phyloP scores from a whole-genome alignment of 371 early-diverging fungal species.

The Rhizopus stolonifer region DNA sequence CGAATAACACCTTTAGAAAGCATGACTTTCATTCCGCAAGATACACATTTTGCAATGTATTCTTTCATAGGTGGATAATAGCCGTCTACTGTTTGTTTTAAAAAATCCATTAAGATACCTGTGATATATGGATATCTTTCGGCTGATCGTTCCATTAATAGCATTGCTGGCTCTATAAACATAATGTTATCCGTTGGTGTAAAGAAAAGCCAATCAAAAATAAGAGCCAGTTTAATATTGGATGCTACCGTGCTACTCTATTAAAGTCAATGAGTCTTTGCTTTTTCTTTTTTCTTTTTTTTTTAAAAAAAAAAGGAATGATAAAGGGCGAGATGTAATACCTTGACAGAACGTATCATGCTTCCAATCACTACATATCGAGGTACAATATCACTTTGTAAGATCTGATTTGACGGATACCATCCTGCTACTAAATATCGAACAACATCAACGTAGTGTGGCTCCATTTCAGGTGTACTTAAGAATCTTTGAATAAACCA shows the following conservation, averaged over 20 bases:
- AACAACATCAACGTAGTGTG: constrained; percentile 69
- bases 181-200: constrained; percentile 70
- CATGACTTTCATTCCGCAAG: constrained; percentile 56
- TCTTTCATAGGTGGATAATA: constrained; percentile 58
- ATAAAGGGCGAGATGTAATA: constrained; percentile 12
- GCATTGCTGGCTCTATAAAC: constrained; percentile 77
- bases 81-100: constrained; percentile 56
- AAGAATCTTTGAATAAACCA: constrained; percentile 73
- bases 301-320: too few relatives aligned
- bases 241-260: constrained; percentile 56
- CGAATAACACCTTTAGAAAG: constrained; percentile 67
- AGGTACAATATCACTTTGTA: constrained; percentile 75
- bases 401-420: constrained; percentile 76
- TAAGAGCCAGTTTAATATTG: constrained; percentile 70
- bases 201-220: constrained; percentile 83
- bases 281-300: too few relatives aligned
- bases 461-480: constrained; percentile 59
- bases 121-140: constrained; percentile 70
- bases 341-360: constrained; percentile 62
- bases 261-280: neutral
- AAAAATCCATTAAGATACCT: constrained; percentile 62
- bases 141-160: constrained; percentile 70
- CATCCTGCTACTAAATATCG: constrained; percentile 76
- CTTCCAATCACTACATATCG: constrained; percentile 73
- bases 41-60: constrained; percentile 51